Evolutionary conservation across 805 yeast species (phyloP), one percentile per base, ranked within the genome.

Genomic region (Candida boleticola): DNA sequence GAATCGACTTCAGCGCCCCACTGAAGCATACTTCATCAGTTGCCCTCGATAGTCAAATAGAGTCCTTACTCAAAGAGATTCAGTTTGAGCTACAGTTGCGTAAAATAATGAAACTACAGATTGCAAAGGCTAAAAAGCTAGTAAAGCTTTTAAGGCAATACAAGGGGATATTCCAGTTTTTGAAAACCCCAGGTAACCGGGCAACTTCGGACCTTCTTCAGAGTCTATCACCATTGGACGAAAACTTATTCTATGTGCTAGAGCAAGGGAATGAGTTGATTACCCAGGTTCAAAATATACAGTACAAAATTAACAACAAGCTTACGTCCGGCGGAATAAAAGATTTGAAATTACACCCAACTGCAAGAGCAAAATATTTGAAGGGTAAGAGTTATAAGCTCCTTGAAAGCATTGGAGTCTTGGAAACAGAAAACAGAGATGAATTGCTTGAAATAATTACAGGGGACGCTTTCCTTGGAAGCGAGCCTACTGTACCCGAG

Each of bases 191-290:
- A 16, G 33, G 47, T 6, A 43, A 30, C 32, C 46, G 49, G 5
- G 56, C 55, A 11, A 52, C 60, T 1, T 52, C 56, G 17, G 50
- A 43, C 16, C 58, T 63, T 2, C 45, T 72, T 25, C 62, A 60
- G 36, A 50, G 65, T 5, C 52, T 76, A 19, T 60, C 70, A 11
- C 80, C 81, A 3, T 47, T 77, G 14, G 71, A 71, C 41, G 80
- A 77, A 42, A 70, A 74, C 5, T 51, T 77, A 10, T 64, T 66
- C 49, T 77, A 72, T 46, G 47, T 77, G 29, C 49, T 74, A 6
- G 59, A 63, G 17, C 78, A 76, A 48, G 71, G 70, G 5, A 62
- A 65, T 26, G 69, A 56, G n/a, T 58, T 69, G 43, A 54, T 67
- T 4, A 47, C 40, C 5, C 64, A 65, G 40, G 54, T 61, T 1